A percentile compares a stretch with the other conserved stretches of the same genome.
Conservation (phyloP, 495 filamentous ascomycete genomes). For the Bathelium albidoporum region DNA sequence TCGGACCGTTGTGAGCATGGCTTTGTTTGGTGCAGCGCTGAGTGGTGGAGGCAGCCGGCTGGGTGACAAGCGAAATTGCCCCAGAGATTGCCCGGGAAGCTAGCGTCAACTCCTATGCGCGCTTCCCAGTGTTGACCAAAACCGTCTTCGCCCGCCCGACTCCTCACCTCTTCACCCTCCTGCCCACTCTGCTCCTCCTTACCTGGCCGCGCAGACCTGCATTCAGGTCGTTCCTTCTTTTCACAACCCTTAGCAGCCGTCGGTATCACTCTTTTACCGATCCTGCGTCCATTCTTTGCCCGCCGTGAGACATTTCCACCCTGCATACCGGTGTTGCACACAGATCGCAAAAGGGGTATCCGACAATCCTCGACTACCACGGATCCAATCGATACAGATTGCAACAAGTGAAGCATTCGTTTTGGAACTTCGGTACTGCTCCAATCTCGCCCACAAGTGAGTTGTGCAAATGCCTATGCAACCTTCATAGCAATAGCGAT, state of each 20-base stretch:
- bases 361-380: neutral
- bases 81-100: slow-evolving; percentile 2
- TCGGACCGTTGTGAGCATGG: neutral
- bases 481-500: neutral
- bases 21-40: neutral
- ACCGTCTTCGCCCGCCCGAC: neutral
- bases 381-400: neutral
- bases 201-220: neutral
- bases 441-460: neutral
- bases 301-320: neutral
- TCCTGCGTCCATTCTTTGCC: slow-evolving; percentile 4
- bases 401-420: neutral
- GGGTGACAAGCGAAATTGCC: neutral
- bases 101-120: neutral
- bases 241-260: neutral
- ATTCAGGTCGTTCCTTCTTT: slow-evolving; percentile 2
- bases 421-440: neutral
- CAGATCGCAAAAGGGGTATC: neutral
- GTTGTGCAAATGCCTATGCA: neutral
- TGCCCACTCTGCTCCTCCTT: neutral
- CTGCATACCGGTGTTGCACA: neutral
- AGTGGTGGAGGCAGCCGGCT: neutral
- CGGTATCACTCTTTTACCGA: slow-evolving; percentile 3
- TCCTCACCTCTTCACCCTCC: neutral
- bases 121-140: neutral